Base-by-base conservation (phyloP, 2,329 filamentous ascomycete species). In the Neofusicoccum sp. region DNA sequence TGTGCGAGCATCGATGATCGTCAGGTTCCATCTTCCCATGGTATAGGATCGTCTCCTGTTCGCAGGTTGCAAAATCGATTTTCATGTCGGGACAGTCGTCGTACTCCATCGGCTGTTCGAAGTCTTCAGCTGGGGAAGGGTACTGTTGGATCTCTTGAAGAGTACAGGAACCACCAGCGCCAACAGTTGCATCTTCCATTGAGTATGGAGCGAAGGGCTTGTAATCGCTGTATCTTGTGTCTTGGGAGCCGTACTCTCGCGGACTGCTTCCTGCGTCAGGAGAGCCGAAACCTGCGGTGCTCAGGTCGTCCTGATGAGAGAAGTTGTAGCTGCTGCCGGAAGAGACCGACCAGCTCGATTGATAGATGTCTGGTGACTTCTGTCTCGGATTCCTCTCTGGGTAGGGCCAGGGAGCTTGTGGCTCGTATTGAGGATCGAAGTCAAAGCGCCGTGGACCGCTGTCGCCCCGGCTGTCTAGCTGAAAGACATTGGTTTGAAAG, bases 71-170 rank as follows among this genome's bases (percentile, higher is more conserved):
- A 49, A 56, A 61, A 5, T 72, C 70, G 44, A 67, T 64, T 63
- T 72, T 70, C 26, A 66, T 59, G 24, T 66, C 63, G 16, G 63
- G 41, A 12, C 61, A 58, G 7, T 72, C 69, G 1, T 63, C 56
- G n/a, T 73, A 69, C 47, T 73, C 69, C 8, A 64, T 49, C 1
- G 63, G 63, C 4, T 63, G 49, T 48, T 74, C 70, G 8, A 63
- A 49, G 49, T 71, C 67, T 16, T 63, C 63, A 9, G 65, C 62
- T 14, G 59, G 49, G 9, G 59, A 57, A 30, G 67, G 71, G 24
- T 70, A 66, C 49, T 71, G 70, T 51, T 76, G 72, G 11, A 75
- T 58, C 31, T 75, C 69, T 34, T 68, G 67, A 30, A 71, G 67
- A 36, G 51, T 64, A 56, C 72, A 70, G 45, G 64, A 70, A 20